Evolutionary conservation across 352 stramenopile species (phyloP).

Genomic region (Halophytophthora batemanensis): DNA sequence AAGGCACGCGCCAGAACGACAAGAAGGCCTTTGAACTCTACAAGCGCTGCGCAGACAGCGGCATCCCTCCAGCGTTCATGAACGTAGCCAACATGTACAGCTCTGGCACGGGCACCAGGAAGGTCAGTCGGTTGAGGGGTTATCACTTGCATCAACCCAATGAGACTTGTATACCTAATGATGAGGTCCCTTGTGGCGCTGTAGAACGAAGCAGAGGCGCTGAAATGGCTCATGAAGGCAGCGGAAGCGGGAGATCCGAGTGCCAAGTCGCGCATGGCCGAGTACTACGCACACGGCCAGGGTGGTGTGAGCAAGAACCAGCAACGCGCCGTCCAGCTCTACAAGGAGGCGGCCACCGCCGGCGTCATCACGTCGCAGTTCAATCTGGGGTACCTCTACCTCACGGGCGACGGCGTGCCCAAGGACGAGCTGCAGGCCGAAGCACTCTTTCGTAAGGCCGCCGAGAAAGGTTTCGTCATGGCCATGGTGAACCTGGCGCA

Average conservation of each 20-base stretch:
- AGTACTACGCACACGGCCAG: conserved; percentile 69
- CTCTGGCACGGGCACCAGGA: conserved; percentile 58
- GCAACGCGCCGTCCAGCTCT: conserved; percentile 54
- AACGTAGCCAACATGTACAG: conserved; percentile 86
- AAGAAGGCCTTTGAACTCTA: conserved; percentile 82
- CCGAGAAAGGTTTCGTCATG: conserved; percentile 82
- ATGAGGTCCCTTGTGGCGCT: background rate
- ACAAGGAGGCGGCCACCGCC: conserved; percentile 60
- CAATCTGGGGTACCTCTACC: conserved; percentile 73
- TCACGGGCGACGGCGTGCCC: conserved; percentile 60
- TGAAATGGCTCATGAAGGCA: conserved; percentile 77
- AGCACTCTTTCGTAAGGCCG: conserved; percentile 65
- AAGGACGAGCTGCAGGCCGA: conserved; percentile 63
- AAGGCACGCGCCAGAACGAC: conserved; percentile 70
- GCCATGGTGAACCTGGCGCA: conserved; percentile 86
- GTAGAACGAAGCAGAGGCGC: conserved; percentile 63
- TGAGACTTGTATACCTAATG: background rate
- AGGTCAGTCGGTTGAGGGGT: conserved; percentile 33
- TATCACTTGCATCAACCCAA: background rate
- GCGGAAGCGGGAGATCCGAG: conserved; percentile 66
- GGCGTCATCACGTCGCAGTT: conserved; percentile 69
- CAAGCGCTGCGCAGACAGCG: conserved; percentile 54
- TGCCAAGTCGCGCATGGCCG: conserved; percentile 69
- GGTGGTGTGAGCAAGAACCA: conserved; percentile 47
- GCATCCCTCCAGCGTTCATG: conserved; percentile 70